Base-by-base conservation (phyloP, 768 basidiomycete species). In the Lentinula sp. region DNA sequence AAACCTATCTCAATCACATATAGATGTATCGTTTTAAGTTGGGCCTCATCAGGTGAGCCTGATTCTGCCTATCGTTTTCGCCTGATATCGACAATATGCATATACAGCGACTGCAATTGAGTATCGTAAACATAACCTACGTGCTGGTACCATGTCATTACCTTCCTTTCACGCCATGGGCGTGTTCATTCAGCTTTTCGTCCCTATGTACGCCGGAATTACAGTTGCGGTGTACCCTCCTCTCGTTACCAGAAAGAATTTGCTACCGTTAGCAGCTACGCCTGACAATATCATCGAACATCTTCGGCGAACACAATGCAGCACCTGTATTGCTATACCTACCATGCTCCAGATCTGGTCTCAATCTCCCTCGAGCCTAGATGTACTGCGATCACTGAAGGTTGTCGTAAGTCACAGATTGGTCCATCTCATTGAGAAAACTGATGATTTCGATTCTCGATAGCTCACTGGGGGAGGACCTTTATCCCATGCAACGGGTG, bases 121-220 rank as follows among this genome's bases (percentile, higher is more conserved):
- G 5, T 61, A 62, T 13, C 32, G 67, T 23, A 28, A 15, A 21
- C 15, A n/a, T 1, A 42, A 49, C 8, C 40, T 62, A 5, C 62
- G 63, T 5, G 52, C 70, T 51, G 71, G 65, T 0, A 57, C 62
- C 7, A 74, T 74, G 71, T 63, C 63, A 1, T 63, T 73, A 21
- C 74, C 75, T 15, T 34, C 72, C 0, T 76, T 77, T 63, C 74
- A 76, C 48, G 63, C 70, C 0, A 61, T 70, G 10, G 76, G 73
- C 2, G 42, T 73, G 4, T 61, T 61, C 11, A 28, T 63, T 3
- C 70, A 75, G 34, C n/a, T 76, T 4, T 18, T 71, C 6, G 55
- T 65, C 15, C 65, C 73, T 1, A 6, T 76, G 2, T 70, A 63
- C 42, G 67, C 61, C 1, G 37, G 63, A 1, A 49, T 62, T 2